Conservation (phyloP, 495 filamentous ascomycete species). For the Podospora tetraspora region DNA sequence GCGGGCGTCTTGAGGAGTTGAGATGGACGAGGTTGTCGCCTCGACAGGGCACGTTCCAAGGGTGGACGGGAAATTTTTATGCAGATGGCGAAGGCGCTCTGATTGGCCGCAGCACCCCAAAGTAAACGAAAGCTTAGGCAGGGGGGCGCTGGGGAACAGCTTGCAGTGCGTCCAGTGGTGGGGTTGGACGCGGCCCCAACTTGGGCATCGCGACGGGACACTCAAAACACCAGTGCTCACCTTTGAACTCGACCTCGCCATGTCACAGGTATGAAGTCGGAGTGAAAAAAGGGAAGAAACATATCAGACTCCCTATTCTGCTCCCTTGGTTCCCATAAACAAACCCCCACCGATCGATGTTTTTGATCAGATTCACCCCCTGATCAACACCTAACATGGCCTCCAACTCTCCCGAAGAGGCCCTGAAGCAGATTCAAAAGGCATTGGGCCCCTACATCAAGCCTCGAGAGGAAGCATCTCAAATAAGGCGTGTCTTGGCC, state of each 20-base stretch:
- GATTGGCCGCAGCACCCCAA: constrained; percentile 17
- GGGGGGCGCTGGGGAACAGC: neutral
- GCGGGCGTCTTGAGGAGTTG: neutral
- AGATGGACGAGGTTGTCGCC: constrained; percentile 6
- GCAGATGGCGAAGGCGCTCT: constrained; percentile 10
- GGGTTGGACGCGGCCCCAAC: neutral
- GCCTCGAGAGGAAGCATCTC: constrained; percentile 38
- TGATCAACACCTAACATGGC: constrained; percentile 1
- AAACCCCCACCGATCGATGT: neutral
- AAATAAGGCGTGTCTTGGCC: constrained; percentile 39
- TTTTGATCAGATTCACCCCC: too few relatives aligned
- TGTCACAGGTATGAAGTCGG: neutral
- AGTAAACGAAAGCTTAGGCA: constrained; percentile 11
- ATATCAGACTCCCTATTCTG: neutral
- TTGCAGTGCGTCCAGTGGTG: constrained; percentile 2
- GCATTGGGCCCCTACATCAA: constrained; percentile 36
- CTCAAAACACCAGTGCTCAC: neutral
- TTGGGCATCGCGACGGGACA: neutral
- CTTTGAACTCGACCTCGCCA: neutral
- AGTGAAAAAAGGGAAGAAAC: neutral
- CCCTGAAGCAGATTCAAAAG: constrained; percentile 22
- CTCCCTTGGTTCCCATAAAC: neutral
- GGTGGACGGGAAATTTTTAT: constrained; percentile 25
- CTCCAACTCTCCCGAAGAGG: constrained; percentile 12
- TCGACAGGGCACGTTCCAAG: constrained; percentile 2